Evolutionary conservation across 1,139 yeast species (phyloP).

Genomic region (Hyphopichia wangnamkhiaoensis): DNA sequence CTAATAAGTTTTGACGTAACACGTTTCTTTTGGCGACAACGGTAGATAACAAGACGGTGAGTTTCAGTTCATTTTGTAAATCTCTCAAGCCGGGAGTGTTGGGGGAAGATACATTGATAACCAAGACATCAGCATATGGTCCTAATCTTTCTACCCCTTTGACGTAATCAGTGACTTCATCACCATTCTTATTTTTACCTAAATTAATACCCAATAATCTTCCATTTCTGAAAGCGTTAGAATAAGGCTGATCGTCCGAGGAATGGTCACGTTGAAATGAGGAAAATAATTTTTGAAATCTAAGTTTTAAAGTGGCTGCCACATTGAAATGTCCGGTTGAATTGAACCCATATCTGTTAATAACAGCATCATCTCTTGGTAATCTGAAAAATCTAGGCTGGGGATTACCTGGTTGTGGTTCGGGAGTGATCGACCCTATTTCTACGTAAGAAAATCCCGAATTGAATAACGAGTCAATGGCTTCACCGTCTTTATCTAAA

Average conservation of each 20-base stretch:
- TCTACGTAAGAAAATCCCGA: constrained; percentile 89
- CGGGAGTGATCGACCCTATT: constrained; percentile 90
- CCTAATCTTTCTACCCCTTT: constrained; percentile 83
- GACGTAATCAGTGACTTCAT: constrained; percentile 82
- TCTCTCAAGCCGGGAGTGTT: constrained; percentile 94
- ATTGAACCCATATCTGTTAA: constrained; percentile 93
- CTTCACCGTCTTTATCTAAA: constrained; percentile 90
- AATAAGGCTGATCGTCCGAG: constrained; percentile 28
- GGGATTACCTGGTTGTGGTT: constrained; percentile 93
- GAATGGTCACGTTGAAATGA: constrained; percentile 18
- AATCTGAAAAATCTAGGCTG: constrained; percentile 86
- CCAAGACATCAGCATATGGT: constrained; percentile 82
- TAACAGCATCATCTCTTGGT: constrained; percentile 83
- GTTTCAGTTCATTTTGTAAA: constrained; percentile 74
- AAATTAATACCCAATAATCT: constrained; percentile 78
- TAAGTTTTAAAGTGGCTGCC: constrained; percentile 58
- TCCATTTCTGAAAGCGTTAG: constrained; percentile 62
- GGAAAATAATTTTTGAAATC: constrained; percentile 49
- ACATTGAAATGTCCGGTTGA: constrained; percentile 85
- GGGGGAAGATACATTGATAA: constrained; percentile 93
- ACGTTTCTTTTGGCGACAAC: constrained; percentile 62
- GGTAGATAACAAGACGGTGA: constrained; percentile 64
- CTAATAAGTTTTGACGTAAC: constrained; percentile 39
- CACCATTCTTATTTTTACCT: constrained; percentile 91
- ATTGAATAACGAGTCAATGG: constrained; percentile 77